Base-by-base conservation (phyloP, 495 filamentous ascomycete species). In the Daldinia decipiens region DNA sequence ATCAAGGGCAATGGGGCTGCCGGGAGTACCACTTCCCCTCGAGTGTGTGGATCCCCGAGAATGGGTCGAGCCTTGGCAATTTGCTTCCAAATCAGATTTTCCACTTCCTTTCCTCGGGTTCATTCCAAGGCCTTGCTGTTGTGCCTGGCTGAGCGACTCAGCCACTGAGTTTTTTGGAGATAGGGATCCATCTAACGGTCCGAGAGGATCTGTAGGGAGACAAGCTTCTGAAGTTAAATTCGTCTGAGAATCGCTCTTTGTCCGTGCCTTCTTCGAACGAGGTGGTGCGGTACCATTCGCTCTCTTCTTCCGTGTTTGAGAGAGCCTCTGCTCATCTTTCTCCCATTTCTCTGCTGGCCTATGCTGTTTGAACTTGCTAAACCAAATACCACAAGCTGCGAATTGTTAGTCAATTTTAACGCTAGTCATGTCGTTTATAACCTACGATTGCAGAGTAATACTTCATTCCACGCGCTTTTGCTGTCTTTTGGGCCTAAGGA, bases 391-490 rank as follows among this genome's bases (percentile, higher is more conserved):
- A 74, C 95, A 99, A 71, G 95, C 87, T 88, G 56, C 34, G 52
- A 32, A 62, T 59, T 34, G 56, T 70, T 50, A 68, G 26, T 52
- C 24, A 36, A 39, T 11, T 63, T 17, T 4, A 24, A 38, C 39
- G 12, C 56, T 7, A 8, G 15, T 13, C 15, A 24, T 50, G 19
- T 32, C 3, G 32, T 53, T 13, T 29, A 40, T 13, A 40, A 87
- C 89, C 88, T 82, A 91, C 89, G 94, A 80, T 99, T 99, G 82
- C 95, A 99, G 26, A 98, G 86, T 19, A 92, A 81, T 31, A 93
- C 83, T 62, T 90, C 87, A 11, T 81, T 85, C 80, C 88, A 97
- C 13, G 84, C 85, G 31, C 86, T 84, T 71, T 90, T 89, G 34
- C 83, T 83, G 36, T 92, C 89, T 9, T 32, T 76, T 7, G 79